Percentiles rank a stretch among this genome's conserved stretches.
These are phyloP conservation scores for Sorghum bicolor DNA, from an alignment of 176 grass and related monocot genomes.

Conservation along the genomic window Sorghum_bicolor_NCBIv3 NC_012878.2:5425001-5425500, in stretches of 20 bases:
- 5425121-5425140: background rate
- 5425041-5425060: background rate
- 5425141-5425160: background rate
- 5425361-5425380: background rate
- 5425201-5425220: conserved; percentile 5
- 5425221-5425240: conserved; percentile 13
- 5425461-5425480: no score
- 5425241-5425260: conserved; percentile 33
- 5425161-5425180: conserved; percentile 5
- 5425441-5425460: background rate
- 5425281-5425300: conserved; percentile 24
- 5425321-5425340: background rate
- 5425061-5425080: background rate
- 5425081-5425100: background rate
- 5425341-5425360: background rate
- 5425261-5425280: background rate
- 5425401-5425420: background rate
- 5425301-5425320: conserved; percentile 24
- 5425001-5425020: background rate
- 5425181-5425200: background rate
- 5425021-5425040: background rate
- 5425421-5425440: background rate
- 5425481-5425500: no score
- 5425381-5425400: background rate
- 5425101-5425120: background rate